Evolutionary conservation across 257 asterid species (phyloP).

Genomic region (Primulina eburnea): DNA sequence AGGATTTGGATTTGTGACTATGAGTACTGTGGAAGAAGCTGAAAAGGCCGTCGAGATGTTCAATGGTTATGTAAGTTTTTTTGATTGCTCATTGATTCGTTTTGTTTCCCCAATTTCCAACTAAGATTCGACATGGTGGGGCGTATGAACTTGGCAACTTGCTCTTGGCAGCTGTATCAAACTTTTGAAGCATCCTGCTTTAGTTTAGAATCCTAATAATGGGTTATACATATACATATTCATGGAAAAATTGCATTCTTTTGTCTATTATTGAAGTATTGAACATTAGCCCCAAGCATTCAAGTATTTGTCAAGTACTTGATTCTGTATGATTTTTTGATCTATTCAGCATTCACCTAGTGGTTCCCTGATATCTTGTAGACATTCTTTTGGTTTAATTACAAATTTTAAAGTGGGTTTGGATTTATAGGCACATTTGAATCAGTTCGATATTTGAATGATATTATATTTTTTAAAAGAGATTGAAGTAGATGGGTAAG

Average conservation of each 20-base stretch:
- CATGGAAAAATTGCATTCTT: not conserved
- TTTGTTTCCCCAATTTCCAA: not conserved
- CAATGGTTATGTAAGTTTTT: constrained; percentile 58
- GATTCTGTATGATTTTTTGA: not conserved
- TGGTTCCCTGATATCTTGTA: not conserved
- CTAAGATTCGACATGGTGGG: not conserved
- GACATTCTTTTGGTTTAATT: not conserved
- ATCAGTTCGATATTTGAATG: not conserved
- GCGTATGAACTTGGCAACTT: not conserved
- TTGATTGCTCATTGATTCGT: not conserved
- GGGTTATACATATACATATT: too few relatives aligned
- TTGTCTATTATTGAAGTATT: not conserved
- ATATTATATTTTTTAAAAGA: not conserved
- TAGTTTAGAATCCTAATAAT: too few relatives aligned
- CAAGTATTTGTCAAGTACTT: not conserved
- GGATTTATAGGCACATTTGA: not conserved
- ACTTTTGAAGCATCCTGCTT: not conserved
- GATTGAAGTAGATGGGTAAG: not conserved
- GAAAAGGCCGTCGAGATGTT: constrained; percentile 76
- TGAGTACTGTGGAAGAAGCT: constrained; percentile 84
- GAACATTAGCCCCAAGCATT: not conserved
- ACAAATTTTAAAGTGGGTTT: not conserved
- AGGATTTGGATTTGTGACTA: constrained; percentile 85
- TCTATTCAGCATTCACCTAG: not conserved
- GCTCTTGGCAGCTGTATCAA: not conserved